phyloP scores from a whole-genome alignment of 1,284 basidiomycete genomes.

The Puccinia polysora region DNA sequence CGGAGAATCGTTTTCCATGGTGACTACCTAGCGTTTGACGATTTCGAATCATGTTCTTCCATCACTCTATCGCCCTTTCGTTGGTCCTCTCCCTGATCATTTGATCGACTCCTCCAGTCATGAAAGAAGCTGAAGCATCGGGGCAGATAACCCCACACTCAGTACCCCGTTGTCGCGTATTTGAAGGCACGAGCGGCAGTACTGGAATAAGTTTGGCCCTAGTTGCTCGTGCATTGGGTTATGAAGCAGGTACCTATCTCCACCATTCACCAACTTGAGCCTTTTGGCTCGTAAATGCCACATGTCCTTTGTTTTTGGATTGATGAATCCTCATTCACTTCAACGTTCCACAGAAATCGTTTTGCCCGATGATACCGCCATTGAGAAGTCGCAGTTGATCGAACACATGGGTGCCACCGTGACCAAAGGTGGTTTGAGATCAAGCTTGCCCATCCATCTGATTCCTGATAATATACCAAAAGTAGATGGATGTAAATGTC shows the following conservation, averaged over 20 bases:
- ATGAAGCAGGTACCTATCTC: slow-evolving; percentile 57
- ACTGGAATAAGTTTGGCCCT: slow-evolving; percentile 96
- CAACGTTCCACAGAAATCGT: slow-evolving; percentile 87
- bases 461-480: not conserved
- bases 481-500: not conserved
- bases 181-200: slow-evolving; percentile 94
- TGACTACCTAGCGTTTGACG: too few relatives aligned
- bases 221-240: slow-evolving; percentile 70
- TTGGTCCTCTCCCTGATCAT: not conserved
- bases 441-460: slow-evolving; percentile 44
- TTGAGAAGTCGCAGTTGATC: slow-evolving; percentile 82
- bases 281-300: too few relatives aligned
- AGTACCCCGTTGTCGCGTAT: slow-evolving; percentile 71
- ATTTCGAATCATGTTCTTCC: not conserved
- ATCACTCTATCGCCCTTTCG: not conserved
- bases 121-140: slow-evolving; percentile 80
- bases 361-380: slow-evolving; percentile 60
- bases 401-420: slow-evolving; percentile 79
- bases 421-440: slow-evolving; percentile 68
- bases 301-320: not conserved
- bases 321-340: slow-evolving; percentile 53
- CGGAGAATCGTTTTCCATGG: too few relatives aligned
- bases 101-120: slow-evolving; percentile 61
- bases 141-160: slow-evolving; percentile 80
- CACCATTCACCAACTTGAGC: too few relatives aligned